These are phyloP conservation scores for Fusarium sp. DNA, from an alignment of 2,329 filamentous ascomycete genomes.

Conservation along the genomic window DNA sequence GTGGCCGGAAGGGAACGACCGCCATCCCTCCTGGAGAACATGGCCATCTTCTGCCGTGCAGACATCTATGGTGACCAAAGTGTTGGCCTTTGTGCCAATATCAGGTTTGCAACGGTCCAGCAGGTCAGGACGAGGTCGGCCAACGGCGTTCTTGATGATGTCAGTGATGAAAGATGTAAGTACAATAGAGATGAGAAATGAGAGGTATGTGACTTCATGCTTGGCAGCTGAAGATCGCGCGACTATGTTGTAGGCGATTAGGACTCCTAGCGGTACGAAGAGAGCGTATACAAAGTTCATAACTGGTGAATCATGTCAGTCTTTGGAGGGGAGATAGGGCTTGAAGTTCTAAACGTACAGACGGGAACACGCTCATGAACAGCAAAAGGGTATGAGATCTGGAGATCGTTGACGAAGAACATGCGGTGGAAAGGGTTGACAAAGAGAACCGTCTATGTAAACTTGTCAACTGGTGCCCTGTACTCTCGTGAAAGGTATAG, in stretches of 20 bases:
- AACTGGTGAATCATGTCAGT: constrained; percentile 54
- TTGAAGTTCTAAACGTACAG: constrained; percentile 61
- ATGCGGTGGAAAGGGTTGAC: constrained; percentile 92
- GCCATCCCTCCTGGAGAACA: constrained; percentile 83
- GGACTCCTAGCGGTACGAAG: constrained; percentile 74
- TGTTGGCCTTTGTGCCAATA: constrained; percentile 60
- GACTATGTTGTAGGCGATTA: constrained; percentile 75
- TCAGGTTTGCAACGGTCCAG: constrained; percentile 83
- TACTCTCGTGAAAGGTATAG: constrained; percentile 3
- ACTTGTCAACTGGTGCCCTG: constrained; percentile 2
- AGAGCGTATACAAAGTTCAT: constrained; percentile 86
- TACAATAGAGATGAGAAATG: constrained; percentile 81
- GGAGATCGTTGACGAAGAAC: constrained; percentile 88
- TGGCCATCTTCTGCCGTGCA: constrained; percentile 80
- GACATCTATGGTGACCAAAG: constrained; percentile 73
- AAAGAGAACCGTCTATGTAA: constrained; percentile 50
- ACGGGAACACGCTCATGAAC: constrained; percentile 86
- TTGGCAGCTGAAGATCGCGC: constrained; percentile 78
- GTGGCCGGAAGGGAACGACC: constrained; percentile 86
- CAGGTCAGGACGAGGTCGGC: constrained; percentile 75
- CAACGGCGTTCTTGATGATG: constrained; percentile 88
- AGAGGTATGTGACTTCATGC: constrained; percentile 86
- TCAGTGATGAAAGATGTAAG: constrained; percentile 89
- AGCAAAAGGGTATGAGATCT: constrained; percentile 89
- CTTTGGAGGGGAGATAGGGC: not conserved